Evolutionary conservation across 1,139 yeast genomes (phyloP), one percentile per base, ranked within the genome.

Genomic region (Kodamaea ohmeri): DNA sequence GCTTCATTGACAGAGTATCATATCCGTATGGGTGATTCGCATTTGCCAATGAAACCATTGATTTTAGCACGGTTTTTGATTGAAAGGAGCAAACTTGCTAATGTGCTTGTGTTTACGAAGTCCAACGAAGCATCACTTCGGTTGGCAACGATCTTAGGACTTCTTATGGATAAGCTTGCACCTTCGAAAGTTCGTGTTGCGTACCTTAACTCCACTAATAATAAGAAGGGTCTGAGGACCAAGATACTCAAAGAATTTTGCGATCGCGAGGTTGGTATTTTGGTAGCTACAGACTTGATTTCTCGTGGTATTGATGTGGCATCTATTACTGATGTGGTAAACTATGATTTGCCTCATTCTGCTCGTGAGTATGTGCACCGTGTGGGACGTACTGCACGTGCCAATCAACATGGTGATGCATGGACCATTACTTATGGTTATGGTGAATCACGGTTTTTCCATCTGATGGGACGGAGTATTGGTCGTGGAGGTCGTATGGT

Each of bases 371-470:
- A 92, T 51, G 87, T 92, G 22, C 99, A 92, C 60, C 75, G 98
- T 49, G 92, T 90, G 25, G 98, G 98, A 32, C 80, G 98, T 67
- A 90, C 97, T 0, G 97, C 97, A 1, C 79, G 98, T 62, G 98
- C 97, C 1, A 82, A 84, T 39, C 76, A 81, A 35, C 36, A 50
- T 0, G 99, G 99, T 53, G 67, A 70, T 36, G 95, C 96, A 0
- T 76, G 79, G 53, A 83, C 77, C 40, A 57, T 89, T 29, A 70
- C 81, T 16, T 72, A 81, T 42, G 95, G 96, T 20, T 78, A 76
- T 42, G 90, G 89, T 39, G 97, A 89, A 49, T 67, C 65, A 39
- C 79, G 72, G 49, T 86, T 89, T 81, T 78, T 78, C 51, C 67
- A 70, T 47, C 71, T 62, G 36, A 53, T 80, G 25, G 73, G 76